A percentile compares a stretch with the other conserved stretches of the same genome.
These are phyloP conservation scores for Clarireedia sp. DNA, from an alignment of 2,329 filamentous ascomycete genomes.

Conservation along the genomic window DNA sequence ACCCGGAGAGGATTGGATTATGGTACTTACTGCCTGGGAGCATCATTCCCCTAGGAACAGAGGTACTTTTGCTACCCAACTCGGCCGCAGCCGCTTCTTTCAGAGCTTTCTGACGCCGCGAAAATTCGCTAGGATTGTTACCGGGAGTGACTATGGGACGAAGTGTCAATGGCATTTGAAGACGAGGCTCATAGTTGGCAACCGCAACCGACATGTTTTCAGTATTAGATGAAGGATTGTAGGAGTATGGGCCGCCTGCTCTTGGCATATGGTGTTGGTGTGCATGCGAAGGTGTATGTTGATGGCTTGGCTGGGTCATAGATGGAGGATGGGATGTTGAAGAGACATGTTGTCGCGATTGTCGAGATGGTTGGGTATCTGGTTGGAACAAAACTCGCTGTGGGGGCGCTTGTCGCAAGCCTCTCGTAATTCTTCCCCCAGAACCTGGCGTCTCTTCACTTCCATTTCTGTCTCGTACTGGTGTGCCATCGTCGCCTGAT, in stretches of 20 bases:
- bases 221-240: conserved; percentile 45
- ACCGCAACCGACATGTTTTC: conserved; percentile 54
- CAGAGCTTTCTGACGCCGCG: conserved; percentile 43
- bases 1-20: conserved; percentile 9
- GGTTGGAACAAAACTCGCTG: conserved; percentile 81
- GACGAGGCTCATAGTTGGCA: conserved; percentile 61
- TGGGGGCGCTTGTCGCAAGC: conserved; percentile 72
- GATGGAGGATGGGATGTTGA: conserved; percentile 31
- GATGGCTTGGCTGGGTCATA: conserved; percentile 20
- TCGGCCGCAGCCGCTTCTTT: conserved; percentile 32
- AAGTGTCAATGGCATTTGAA: conserved; percentile 55
- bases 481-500: conserved; percentile 53
- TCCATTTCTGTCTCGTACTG: conserved; percentile 42
- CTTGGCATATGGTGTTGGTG: conserved; percentile 25
- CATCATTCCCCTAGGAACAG: conserved; percentile 44
- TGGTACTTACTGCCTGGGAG: conserved; percentile 51
- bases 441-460: conserved; percentile 44
- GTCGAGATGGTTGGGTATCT: conserved; percentile 58
- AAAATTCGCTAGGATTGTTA: conserved; percentile 64
- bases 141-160: conserved; percentile 68
- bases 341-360: conserved; percentile 52
- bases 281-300: conserved; percentile 14
- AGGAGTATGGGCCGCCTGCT: conserved; percentile 34
- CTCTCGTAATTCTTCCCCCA: conserved; percentile 51
- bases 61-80: conserved; percentile 31